Conservation (phyloP, 306 rosid genomes). For the Abrus precatorius region DNA sequence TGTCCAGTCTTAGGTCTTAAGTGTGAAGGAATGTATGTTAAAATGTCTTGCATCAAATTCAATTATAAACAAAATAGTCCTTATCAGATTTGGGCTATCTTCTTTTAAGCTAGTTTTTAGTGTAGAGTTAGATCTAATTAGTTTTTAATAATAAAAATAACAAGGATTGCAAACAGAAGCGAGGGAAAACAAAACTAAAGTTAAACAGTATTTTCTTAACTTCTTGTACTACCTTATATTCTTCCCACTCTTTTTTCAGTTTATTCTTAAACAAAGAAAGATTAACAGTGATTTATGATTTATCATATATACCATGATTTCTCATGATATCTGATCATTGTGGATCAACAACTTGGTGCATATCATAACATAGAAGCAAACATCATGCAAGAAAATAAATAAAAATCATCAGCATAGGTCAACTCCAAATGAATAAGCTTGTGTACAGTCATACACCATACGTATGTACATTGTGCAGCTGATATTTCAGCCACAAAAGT, state of each 20-base stretch:
- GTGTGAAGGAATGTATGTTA: too few species aligned
- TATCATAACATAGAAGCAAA: constrained; percentile 32
- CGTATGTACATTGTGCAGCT: not conserved
- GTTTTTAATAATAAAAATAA: not conserved
- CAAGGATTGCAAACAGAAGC: not conserved
- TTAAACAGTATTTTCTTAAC: not conserved
- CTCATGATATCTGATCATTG: not conserved
- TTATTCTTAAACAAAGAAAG: not conserved
- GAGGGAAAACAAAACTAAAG: not conserved
- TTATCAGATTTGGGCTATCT: too few species aligned
- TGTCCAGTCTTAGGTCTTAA: too few species aligned
- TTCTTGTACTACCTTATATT: not conserved
- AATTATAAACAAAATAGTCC: too few species aligned
- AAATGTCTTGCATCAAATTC: too few species aligned
- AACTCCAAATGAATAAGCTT: constrained; percentile 27
- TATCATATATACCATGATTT: not conserved
- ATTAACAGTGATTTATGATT: not conserved
- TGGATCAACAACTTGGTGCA: not conserved
- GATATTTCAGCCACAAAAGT: constrained; percentile 33
- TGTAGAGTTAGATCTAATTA: too few species aligned
- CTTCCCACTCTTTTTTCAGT: not conserved
- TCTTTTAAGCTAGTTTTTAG: too few species aligned
- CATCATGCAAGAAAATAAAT: not conserved
- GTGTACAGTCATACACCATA: not conserved
- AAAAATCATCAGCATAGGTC: not conserved